phyloP scores from a whole-genome alignment of 139 green algal species.

The Picochlorum sp. region DNA sequence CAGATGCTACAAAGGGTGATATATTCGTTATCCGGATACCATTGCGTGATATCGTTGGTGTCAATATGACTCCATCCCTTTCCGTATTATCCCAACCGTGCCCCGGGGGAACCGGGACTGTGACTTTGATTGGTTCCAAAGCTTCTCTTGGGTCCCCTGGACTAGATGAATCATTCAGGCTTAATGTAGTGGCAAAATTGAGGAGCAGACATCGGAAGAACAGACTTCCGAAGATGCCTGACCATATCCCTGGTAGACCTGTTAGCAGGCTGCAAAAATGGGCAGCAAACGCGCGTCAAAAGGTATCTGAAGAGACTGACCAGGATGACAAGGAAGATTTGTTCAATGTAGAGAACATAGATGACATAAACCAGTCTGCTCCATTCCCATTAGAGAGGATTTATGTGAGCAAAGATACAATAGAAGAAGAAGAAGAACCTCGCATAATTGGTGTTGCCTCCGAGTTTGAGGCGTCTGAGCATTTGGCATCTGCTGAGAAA shows the following conservation, averaged over 20 bases:
- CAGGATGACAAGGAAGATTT: not conserved
- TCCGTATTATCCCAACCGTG: not conserved
- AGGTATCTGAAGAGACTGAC: not conserved
- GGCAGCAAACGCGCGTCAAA: slow-evolving; percentile 6
- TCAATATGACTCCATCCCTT: slow-evolving; percentile 16
- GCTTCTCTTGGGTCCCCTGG: slow-evolving; percentile 13
- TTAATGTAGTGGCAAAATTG: slow-evolving; percentile 17
- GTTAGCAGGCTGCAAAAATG: slow-evolving; percentile 15
- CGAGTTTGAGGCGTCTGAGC: too few relatives aligned
- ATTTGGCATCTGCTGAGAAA: slow-evolving; percentile 1
- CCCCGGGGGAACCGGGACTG: not conserved
- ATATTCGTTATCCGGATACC: slow-evolving; percentile 16
- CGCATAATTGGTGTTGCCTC: too few relatives aligned
- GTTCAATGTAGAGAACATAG: not conserved
- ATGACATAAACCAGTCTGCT: not conserved
- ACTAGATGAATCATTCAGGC: slow-evolving; percentile 11
- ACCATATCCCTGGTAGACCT: slow-evolving; percentile 22
- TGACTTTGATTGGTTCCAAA: slow-evolving; percentile 11
- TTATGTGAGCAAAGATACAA: not conserved
- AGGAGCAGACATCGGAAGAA: not conserved
- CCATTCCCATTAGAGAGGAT: slow-evolving; percentile 1
- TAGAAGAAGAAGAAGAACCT: not conserved
- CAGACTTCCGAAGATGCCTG: not conserved
- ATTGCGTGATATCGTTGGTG: slow-evolving; percentile 13
- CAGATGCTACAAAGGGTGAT: not conserved